Conservation (phyloP, 192 early-diverging fungal genomes). For the Rhizoclosmatium globosum region DNA sequence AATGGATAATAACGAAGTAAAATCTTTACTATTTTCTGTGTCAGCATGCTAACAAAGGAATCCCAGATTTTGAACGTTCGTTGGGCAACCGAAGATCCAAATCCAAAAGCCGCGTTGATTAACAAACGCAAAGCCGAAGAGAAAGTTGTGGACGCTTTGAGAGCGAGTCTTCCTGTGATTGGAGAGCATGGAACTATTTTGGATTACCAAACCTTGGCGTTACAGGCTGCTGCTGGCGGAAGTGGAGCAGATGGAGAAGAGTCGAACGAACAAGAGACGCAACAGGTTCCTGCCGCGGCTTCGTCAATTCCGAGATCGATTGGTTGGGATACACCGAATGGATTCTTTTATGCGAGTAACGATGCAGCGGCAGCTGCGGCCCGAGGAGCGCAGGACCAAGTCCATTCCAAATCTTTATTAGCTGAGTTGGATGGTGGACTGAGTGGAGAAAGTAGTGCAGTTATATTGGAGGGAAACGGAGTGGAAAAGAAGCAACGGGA, state of each 20-base stretch:
- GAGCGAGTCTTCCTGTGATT: constrained; percentile 64
- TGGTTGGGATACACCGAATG: constrained; percentile 38
- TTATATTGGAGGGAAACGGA: neutral
- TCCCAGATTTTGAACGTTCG: constrained; percentile 67
- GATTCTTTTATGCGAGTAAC: constrained; percentile 35
- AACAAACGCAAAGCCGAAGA: constrained; percentile 69
- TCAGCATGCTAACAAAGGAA: neutral
- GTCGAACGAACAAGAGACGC: neutral
- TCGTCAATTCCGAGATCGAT: neutral
- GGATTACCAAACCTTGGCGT: constrained; percentile 58
- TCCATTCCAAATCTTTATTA: neutral
- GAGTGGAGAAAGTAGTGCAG: constrained; percentile 24
- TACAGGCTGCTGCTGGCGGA: neutral
- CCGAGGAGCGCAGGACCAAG: constrained; percentile 20
- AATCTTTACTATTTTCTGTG: neutral
- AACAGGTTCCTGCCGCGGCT: neutral
- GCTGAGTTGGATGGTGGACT: constrained; percentile 6
- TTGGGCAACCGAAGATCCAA: constrained; percentile 88
- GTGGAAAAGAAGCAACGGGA: constrained; percentile 25
- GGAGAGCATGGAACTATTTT: constrained; percentile 60
- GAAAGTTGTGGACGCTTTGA: constrained; percentile 61
- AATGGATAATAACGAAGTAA: constrained; percentile 79
- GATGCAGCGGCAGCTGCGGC: neutral
- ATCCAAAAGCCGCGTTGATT: constrained; percentile 61
- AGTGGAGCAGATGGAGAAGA: neutral